Percentiles rank a stretch among this genome's conserved stretches.
Conservation (phyloP, 2,329 filamentous ascomycete genomes). For the Microcyclospora pomicola region DNA sequence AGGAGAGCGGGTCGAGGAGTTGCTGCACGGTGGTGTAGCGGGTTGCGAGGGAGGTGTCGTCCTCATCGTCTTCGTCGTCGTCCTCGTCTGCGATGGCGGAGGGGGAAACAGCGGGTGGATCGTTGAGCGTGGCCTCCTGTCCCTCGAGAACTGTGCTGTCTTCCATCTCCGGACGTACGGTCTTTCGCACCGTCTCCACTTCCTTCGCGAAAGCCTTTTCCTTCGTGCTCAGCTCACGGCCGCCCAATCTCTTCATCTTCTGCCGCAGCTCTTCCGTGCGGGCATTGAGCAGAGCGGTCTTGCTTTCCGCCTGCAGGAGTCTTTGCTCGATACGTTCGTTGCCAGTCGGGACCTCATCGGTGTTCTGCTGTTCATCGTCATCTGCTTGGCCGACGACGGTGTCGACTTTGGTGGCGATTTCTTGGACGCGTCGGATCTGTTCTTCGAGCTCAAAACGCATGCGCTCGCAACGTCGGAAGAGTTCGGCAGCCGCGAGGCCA, state of each 20-base stretch:
- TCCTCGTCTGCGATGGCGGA: constrained; percentile 20
- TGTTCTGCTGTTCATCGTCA: constrained; percentile 37
- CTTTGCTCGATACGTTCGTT: constrained; percentile 44
- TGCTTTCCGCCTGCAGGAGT: constrained; percentile 39
- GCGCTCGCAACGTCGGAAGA: constrained; percentile 57
- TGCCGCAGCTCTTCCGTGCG: constrained; percentile 47
- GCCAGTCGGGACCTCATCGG: constrained; percentile 11
- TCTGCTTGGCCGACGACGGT: constrained; percentile 47
- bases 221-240: constrained; percentile 47
- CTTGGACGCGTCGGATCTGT: constrained; percentile 52
- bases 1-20: constrained; percentile 15
- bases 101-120: constrained; percentile 2
- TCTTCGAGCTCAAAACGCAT: constrained; percentile 53
- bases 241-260: constrained; percentile 34
- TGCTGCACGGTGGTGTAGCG: constrained; percentile 11
- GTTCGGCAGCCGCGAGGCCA: constrained; percentile 54
- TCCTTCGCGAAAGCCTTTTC: constrained; percentile 48
- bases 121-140: neutral
- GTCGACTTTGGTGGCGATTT: constrained; percentile 54
- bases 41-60: constrained; percentile 1
- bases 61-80: constrained; percentile 6
- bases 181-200: constrained; percentile 31
- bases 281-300: constrained; percentile 43
- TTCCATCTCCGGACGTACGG: constrained; percentile 2
- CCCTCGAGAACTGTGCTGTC: constrained; percentile 7